phyloP scores from a whole-genome alignment of 169 alveolate species.

The Plasmodium chabaudi region DNA sequence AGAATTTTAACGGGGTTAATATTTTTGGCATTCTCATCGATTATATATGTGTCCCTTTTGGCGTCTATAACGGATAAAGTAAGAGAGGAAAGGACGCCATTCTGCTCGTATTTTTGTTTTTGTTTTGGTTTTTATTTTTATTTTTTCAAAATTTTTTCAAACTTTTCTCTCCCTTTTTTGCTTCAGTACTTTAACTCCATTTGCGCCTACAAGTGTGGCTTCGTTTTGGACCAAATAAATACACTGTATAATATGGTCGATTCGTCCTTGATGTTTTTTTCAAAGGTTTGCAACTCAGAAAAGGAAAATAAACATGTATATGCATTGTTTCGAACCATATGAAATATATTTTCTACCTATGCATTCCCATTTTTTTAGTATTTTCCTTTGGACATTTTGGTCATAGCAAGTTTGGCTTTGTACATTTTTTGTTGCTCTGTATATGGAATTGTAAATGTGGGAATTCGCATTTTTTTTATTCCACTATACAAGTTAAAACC shows the following conservation, averaged over 20 bases:
- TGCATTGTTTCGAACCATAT: neutral
- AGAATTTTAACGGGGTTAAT: constrained; percentile 80
- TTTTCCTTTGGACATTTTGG: constrained; percentile 83
- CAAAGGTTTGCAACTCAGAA: constrained; percentile 5
- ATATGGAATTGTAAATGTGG: constrained; percentile 82
- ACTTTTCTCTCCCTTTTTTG: neutral
- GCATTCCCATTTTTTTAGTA: neutral
- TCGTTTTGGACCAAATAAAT: constrained; percentile 80
- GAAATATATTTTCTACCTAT: neutral
- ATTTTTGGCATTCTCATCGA: constrained; percentile 74
- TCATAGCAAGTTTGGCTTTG: constrained; percentile 78
- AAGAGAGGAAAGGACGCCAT: neutral
- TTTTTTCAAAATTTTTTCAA: neutral
- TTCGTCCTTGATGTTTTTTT: constrained; percentile 42
- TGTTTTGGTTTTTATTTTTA: neutral
- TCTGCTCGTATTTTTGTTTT: too few relatives aligned
- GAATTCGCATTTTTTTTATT: constrained; percentile 79
- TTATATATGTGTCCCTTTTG: constrained; percentile 79
- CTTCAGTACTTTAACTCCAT: constrained; percentile 75
- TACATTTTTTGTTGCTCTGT: constrained; percentile 80
- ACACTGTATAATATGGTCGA: constrained; percentile 73
- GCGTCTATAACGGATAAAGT: constrained; percentile 71
- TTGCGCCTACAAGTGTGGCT: constrained; percentile 84
- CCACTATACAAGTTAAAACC: constrained; percentile 78
- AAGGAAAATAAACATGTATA: neutral